These are phyloP conservation scores for Patellifolia procumbens DNA, from an alignment of 179 eudicot species.

Conservation along the genomic window DNA sequence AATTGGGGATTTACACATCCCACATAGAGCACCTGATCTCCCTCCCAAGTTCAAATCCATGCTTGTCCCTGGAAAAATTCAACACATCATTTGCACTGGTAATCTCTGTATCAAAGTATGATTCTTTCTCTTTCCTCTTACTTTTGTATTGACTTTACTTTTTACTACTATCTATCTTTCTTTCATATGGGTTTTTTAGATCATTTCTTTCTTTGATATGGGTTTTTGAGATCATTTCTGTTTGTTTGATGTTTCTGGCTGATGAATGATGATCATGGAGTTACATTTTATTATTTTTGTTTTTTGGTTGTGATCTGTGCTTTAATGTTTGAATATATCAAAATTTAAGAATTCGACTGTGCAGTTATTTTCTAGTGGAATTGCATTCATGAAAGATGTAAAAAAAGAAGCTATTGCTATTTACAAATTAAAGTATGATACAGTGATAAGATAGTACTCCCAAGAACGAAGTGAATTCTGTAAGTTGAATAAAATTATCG, in stretches of 20 bases:
- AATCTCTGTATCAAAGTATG: slow-evolving; percentile 79
- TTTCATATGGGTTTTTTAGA: not conserved
- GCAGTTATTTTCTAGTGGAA: not conserved
- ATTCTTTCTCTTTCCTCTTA: not conserved
- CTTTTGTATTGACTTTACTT: not conserved
- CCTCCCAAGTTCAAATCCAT: slow-evolving; percentile 91
- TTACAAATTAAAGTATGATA: not conserved
- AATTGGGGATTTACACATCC: slow-evolving; percentile 89
- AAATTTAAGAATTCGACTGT: too few relatives aligned
- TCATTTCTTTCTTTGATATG: not conserved
- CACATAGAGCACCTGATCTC: slow-evolving; percentile 87
- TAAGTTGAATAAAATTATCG: too few relatives aligned
- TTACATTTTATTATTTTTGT: not conserved
- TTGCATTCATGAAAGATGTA: too few relatives aligned
- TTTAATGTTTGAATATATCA: not conserved
- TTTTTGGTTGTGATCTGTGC: not conserved
- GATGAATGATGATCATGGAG: slow-evolving; percentile 14
- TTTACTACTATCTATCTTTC: too few relatives aligned
- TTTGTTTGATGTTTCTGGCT: not conserved
- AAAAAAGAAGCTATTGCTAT: not conserved
- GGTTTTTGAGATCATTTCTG: not conserved
- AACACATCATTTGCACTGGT: slow-evolving; percentile 85
- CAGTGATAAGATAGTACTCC: not conserved
- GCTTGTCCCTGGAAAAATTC: slow-evolving; percentile 98
- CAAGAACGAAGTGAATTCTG: not conserved